Conservation (phyloP, 768 basidiomycete species). For the Rhodotorula babjevae region DNA sequence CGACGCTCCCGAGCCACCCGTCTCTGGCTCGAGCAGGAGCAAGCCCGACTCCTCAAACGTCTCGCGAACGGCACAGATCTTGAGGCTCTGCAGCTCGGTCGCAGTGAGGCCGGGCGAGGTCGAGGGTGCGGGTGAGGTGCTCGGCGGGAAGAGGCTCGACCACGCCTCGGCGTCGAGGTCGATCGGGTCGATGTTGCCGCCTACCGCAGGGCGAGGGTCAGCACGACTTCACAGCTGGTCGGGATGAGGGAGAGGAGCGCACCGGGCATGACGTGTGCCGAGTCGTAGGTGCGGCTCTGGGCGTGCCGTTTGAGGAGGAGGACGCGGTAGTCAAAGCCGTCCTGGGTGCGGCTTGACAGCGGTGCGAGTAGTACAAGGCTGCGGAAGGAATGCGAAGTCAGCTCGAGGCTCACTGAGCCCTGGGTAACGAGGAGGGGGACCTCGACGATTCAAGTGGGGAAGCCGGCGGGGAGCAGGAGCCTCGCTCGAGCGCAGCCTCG, state of each 20-base stretch:
- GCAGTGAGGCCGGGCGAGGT: background rate
- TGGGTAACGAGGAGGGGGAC: too few relatives aligned
- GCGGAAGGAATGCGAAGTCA: background rate
- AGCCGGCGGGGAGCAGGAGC: too few relatives aligned
- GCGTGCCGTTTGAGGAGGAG: constrained; percentile 33
- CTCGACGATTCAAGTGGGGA: too few relatives aligned
- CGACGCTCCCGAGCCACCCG: background rate
- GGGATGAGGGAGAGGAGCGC: background rate
- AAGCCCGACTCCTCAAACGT: constrained; percentile 41
- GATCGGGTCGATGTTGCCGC: constrained; percentile 30
- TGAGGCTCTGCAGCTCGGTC: constrained; percentile 7
- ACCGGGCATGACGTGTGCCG: constrained; percentile 41
- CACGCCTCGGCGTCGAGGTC: constrained; percentile 1
- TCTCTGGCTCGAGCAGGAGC: constrained; percentile 20
- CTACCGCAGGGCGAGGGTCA: background rate
- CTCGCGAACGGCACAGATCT: constrained; percentile 36
- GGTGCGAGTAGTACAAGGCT: constrained; percentile 23
- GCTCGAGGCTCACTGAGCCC: too few relatives aligned
- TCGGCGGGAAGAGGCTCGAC: constrained; percentile 1
- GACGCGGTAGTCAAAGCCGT: constrained; percentile 39
- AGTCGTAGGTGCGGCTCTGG: constrained; percentile 14
- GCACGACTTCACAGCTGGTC: background rate
- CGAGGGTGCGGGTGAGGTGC: background rate
- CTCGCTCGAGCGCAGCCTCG: too few relatives aligned
- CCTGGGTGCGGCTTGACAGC: background rate